phyloP scores from a whole-genome alignment of 2,329 filamentous ascomycete genomes.

The Paracamarosporium sp. region DNA sequence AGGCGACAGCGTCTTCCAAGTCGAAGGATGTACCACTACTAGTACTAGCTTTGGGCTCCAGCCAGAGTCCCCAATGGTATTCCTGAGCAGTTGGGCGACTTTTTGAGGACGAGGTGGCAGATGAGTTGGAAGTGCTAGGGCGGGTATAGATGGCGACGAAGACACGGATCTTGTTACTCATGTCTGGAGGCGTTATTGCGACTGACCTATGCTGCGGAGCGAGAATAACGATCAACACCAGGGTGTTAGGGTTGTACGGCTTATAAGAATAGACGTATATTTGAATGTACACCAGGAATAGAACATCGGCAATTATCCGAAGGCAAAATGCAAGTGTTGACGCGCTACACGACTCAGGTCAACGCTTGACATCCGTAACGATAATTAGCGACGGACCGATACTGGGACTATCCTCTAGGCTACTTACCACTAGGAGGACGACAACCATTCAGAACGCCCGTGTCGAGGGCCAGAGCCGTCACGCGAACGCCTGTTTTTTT shows the following conservation, averaged over 20 bases:
- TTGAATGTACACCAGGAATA: background rate
- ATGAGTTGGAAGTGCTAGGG: constrained; percentile 8
- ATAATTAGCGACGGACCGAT: background rate
- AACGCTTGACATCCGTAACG: background rate
- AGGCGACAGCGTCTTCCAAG: constrained; percentile 14
- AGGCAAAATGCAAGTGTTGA: background rate
- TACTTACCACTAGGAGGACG: background rate
- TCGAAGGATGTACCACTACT: constrained; percentile 21
- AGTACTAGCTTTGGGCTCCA: constrained; percentile 21
- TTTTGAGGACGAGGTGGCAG: constrained; percentile 1
- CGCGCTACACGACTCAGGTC: constrained; percentile 2
- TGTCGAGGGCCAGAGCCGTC: background rate
- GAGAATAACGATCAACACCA: background rate
- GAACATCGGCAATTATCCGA: background rate
- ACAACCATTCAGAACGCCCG: background rate
- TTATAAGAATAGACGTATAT: background rate
- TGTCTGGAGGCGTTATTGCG: background rate
- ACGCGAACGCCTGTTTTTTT: background rate
- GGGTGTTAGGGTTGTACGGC: background rate
- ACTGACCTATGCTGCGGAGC: background rate
- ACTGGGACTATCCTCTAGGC: background rate
- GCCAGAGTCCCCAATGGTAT: constrained; percentile 24
- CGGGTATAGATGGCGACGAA: constrained; percentile 21
- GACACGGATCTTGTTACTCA: constrained; percentile 23
- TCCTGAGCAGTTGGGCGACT: constrained; percentile 4